Percentiles rank a stretch among this genome's conserved stretches.
Evolutionary conservation across 2,329 filamentous ascomycete genomes (phyloP).

Genomic region (Stagonosporopsis chrysanthemi): DNA sequence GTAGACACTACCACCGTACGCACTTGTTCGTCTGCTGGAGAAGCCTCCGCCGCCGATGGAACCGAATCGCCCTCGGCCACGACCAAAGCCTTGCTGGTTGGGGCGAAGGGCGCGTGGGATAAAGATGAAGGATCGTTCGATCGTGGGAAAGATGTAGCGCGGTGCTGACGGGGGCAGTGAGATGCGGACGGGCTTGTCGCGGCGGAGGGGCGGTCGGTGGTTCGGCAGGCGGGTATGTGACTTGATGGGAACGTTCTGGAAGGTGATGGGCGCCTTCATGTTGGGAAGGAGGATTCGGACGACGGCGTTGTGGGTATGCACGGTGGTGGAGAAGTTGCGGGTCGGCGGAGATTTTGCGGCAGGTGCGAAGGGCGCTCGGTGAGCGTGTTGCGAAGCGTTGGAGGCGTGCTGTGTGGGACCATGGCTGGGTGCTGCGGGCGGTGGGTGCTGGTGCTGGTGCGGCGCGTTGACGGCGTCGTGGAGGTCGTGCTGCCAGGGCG

Average conservation of each 20-base stretch:
- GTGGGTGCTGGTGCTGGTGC: slow-evolving; percentile 15
- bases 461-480: slow-evolving; percentile 70
- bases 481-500: slow-evolving; percentile 92
- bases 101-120: slow-evolving; percentile 93
- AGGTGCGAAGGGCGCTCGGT: slow-evolving; percentile 27
- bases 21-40: slow-evolving; percentile 80
- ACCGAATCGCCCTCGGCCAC: slow-evolving; percentile 74
- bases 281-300: slow-evolving; percentile 81
- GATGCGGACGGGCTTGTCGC: slow-evolving; percentile 95
- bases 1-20: slow-evolving; percentile 82
- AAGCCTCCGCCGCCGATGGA: slow-evolving; percentile 69
- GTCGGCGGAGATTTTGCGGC: slow-evolving; percentile 45
- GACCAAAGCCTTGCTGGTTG: slow-evolving; percentile 80
- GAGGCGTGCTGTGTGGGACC: slow-evolving; percentile 20
- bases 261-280: slow-evolving; percentile 74
- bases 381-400: neutral
- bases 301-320: slow-evolving; percentile 82
- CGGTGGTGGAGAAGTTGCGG: slow-evolving; percentile 76
- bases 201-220: slow-evolving; percentile 88
- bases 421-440: slow-evolving; percentile 19
- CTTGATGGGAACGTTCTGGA: slow-evolving; percentile 80
- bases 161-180: slow-evolving; percentile 82
- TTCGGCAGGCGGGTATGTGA: slow-evolving; percentile 94
- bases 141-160: slow-evolving; percentile 88
- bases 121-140: slow-evolving; percentile 95